Percentiles rank a stretch among this genome's conserved stretches.
Conservation (phyloP, 1,284 basidiomycete genomes). For the Coriolopsis trogii region DNA sequence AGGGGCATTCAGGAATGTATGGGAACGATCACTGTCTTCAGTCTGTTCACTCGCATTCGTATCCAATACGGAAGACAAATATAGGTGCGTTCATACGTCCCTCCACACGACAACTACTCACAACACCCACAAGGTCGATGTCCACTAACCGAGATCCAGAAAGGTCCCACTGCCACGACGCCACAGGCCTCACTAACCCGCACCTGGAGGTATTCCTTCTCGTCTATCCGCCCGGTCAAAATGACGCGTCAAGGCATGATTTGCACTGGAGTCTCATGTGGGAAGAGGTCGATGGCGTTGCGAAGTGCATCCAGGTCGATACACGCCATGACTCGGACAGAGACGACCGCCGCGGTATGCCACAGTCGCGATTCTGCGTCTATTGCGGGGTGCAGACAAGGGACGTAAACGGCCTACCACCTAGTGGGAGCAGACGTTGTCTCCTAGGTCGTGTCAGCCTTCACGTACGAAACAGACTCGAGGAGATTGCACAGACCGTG, state of each 20-base stretch:
- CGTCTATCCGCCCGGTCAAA: not conserved
- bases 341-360: too few species aligned
- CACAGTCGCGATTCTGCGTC: not conserved
- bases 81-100: too few species aligned
- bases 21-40: too few species aligned
- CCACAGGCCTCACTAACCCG: too few species aligned
- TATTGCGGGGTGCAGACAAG: not conserved
- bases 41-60: too few species aligned
- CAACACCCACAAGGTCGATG: too few species aligned
- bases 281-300: not conserved
- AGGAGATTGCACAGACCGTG: not conserved
- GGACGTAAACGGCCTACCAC: not conserved
- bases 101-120: too few species aligned
- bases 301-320: not conserved
- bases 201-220: not conserved
- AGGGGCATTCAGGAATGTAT: too few species aligned
- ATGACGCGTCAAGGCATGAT: not conserved
- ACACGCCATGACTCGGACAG: not conserved
- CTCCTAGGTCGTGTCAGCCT: not conserved
- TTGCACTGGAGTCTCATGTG: slow-evolving; percentile 1
- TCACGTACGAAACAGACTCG: not conserved
- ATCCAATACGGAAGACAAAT: too few species aligned
- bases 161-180: too few species aligned
- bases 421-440: not conserved
- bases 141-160: too few species aligned